Percentiles rank a stretch among this genome's conserved stretches.
Evolutionary conservation across 768 basidiomycete genomes (phyloP).

Genomic region (Pulveroboletus sp.): DNA sequence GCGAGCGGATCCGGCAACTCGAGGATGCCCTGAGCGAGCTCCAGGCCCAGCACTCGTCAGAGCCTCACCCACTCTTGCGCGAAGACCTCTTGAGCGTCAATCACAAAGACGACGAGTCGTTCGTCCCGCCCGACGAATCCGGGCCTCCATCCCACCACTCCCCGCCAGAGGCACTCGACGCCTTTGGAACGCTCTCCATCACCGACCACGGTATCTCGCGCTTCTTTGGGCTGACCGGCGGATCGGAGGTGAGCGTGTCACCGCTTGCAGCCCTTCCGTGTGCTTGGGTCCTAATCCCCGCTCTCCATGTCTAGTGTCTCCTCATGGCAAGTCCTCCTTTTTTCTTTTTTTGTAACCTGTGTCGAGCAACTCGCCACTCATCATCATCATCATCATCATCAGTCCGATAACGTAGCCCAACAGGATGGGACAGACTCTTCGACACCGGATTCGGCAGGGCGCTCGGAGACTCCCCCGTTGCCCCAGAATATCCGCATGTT

Average conservation of each 20-base stretch:
- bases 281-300: constrained; percentile 5
- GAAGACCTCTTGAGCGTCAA: constrained; percentile 41
- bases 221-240: constrained; percentile 65
- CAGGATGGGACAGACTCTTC: constrained; percentile 15
- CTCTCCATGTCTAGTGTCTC: constrained; percentile 26
- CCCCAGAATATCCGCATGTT: constrained; percentile 40
- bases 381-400: too few species aligned
- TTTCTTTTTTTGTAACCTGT: constrained; percentile 4
- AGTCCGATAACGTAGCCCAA: constrained; percentile 24
- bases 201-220: constrained; percentile 55
- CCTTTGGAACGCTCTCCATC: constrained; percentile 58
- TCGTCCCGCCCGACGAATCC: constrained; percentile 24
- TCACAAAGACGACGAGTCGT: constrained; percentile 27
- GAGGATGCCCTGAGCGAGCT: constrained; percentile 56
- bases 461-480: constrained; percentile 27
- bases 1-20: constrained; percentile 50
- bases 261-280: too few species aligned
- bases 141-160: constrained; percentile 4
- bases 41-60: constrained; percentile 46
- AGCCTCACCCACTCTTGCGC: constrained; percentile 58
- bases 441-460: constrained; percentile 24
- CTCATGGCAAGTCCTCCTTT: constrained; percentile 27
- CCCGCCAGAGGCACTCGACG: constrained; percentile 47
- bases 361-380: too few species aligned
- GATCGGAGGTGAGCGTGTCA: constrained; percentile 64